phyloP scores from a whole-genome alignment of 148 eudicot species.

The Cornus kousa region DNA sequence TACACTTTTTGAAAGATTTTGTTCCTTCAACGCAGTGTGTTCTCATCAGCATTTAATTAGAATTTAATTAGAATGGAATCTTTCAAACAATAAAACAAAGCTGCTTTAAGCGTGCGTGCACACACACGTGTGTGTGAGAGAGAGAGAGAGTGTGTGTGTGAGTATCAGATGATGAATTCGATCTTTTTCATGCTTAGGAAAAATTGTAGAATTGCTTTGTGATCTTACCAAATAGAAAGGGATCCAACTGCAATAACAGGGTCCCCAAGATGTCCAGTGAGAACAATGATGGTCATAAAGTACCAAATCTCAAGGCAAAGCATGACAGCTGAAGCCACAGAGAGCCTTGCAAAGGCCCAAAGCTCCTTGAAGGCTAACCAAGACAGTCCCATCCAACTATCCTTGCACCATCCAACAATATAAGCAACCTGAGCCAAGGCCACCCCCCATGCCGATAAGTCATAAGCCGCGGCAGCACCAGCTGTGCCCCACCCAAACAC shows the following conservation, averaged over 20 bases:
- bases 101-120: too few species aligned
- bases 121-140: too few species aligned
- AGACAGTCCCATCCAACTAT: conserved; percentile 79
- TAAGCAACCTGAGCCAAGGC: conserved; percentile 69
- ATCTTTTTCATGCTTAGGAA: too few species aligned
- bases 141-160: too few species aligned
- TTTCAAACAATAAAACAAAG: too few species aligned
- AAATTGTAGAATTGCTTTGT: neutral
- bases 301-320: conserved; percentile 96
- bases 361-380: conserved; percentile 79
- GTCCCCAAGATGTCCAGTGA: conserved; percentile 91
- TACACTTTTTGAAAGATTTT: too few species aligned
- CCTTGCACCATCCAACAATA: conserved; percentile 76
- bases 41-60: too few species aligned
- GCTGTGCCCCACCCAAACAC: conserved; percentile 71
- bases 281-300: conserved; percentile 91
- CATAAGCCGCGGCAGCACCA: conserved; percentile 80
- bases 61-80: too few species aligned
- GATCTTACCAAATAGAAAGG: conserved; percentile 76
- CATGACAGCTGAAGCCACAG: conserved; percentile 88
- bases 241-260: conserved; percentile 91
- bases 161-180: too few species aligned
- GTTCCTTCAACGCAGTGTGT: too few species aligned
- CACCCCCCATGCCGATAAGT: conserved; percentile 80
- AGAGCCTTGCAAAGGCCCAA: conserved; percentile 72